Evolutionary conservation across 2,329 filamentous ascomycete genomes (phyloP).

Genomic region (Talaromyces sp.): DNA sequence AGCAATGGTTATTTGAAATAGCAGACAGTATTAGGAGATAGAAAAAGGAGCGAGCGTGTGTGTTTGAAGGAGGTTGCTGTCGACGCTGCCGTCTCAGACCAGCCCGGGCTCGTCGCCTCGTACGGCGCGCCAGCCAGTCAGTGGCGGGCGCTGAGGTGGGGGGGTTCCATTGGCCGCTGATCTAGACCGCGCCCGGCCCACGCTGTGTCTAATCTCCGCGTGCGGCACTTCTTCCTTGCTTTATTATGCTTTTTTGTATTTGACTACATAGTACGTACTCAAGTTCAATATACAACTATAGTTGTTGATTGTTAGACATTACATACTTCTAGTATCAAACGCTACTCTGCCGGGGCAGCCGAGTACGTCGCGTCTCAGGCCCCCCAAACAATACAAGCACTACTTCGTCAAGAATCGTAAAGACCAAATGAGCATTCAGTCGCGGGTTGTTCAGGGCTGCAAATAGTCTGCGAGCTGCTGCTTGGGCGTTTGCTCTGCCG

Average conservation of each 20-base stretch:
- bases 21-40: background rate
- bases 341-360: background rate
- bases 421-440: constrained; percentile 70
- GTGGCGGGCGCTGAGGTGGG: background rate
- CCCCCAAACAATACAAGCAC: constrained; percentile 57
- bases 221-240: too few species aligned
- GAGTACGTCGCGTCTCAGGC: constrained; percentile 13
- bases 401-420: constrained; percentile 66
- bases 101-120: background rate
- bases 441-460: constrained; percentile 86
- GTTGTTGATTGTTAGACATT: background rate
- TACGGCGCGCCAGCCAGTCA: background rate
- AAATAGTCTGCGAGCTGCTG: constrained; percentile 80
- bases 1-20: background rate
- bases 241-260: too few species aligned
- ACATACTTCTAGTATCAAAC: background rate
- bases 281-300: background rate
- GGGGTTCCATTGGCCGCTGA: background rate
- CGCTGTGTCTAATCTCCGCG: background rate
- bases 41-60: background rate
- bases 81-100: background rate
- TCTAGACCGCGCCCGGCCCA: background rate
- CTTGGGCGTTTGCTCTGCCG: constrained; percentile 83
- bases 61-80: background rate
- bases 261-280: too few species aligned